A percentile compares a stretch with the other conserved stretches of the same genome.
Evolutionary conservation across 179 eudicot species (phyloP).

Genomic region (Patellifolia procumbens): DNA sequence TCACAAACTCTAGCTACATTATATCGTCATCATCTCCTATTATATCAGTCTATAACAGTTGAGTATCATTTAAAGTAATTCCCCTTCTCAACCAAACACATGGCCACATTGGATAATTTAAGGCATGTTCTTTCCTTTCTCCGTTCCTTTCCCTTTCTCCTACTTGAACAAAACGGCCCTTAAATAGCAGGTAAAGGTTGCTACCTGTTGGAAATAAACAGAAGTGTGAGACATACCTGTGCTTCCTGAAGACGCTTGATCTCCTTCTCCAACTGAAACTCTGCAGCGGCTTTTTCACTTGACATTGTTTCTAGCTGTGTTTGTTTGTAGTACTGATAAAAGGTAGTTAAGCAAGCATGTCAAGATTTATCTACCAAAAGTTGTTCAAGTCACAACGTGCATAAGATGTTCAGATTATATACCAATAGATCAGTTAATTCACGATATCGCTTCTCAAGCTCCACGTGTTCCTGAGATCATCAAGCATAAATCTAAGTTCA

Average conservation of each 20-base stretch:
- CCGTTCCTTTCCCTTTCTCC: no score
- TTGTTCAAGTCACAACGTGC: conserved; percentile 1
- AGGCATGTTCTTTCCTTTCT: no score
- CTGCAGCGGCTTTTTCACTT: conserved; percentile 97
- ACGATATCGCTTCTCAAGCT: conserved; percentile 94
- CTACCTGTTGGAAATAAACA: not conserved
- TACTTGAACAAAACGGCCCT: no score
- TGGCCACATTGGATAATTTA: no score
- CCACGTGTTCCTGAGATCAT: conserved; percentile 86
- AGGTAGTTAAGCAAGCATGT: conserved; percentile 20
- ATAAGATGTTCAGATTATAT: conserved; percentile 20
- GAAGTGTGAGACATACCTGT: conserved; percentile 48
- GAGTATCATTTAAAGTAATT: no score
- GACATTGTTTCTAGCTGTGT: conserved; percentile 98
- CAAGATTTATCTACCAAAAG: conserved; percentile 11
- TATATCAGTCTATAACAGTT: no score
- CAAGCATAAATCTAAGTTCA: conserved; percentile 10
- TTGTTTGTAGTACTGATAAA: conserved; percentile 90
- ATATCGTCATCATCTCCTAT: no score
- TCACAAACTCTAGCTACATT: no score
- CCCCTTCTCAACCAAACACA: no score
- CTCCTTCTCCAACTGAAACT: conserved; percentile 97
- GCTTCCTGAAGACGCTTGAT: conserved; percentile 83
- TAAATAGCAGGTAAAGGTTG: not conserved
- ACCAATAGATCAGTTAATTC: conserved; percentile 97